Percentiles rank a stretch among this genome's conserved stretches.
phyloP scores from a whole-genome alignment of 495 filamentous ascomycete genomes.

The Trypethelium eluteriae region DNA sequence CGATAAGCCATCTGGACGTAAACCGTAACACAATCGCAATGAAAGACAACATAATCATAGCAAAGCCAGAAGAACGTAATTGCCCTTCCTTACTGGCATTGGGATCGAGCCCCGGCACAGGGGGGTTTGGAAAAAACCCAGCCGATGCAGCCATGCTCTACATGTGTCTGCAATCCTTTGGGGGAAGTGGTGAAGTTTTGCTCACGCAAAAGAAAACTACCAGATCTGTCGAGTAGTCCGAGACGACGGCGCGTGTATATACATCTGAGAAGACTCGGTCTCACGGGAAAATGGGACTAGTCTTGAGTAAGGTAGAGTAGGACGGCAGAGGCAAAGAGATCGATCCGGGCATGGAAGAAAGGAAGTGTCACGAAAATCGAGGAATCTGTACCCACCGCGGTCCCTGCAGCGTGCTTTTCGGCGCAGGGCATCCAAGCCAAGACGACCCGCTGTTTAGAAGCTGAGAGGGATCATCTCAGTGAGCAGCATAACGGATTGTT shows the following conservation, averaged over 20 bases:
- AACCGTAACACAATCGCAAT: conserved; percentile 5
- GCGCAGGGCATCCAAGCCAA: background rate
- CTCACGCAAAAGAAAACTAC: background rate
- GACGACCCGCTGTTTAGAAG: background rate
- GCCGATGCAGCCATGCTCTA: conserved; percentile 9
- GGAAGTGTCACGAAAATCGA: conserved; percentile 7
- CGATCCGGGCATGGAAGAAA: background rate
- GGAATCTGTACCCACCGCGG: background rate
- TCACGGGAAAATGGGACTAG: background rate
- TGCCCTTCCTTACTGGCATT: background rate
- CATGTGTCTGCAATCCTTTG: background rate
- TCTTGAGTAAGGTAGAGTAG: background rate
- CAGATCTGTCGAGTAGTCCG: background rate
- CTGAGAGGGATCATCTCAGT: background rate
- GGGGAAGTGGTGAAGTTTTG: background rate
- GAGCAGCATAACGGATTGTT: background rate
- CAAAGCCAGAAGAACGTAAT: background rate
- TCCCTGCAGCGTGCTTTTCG: background rate
- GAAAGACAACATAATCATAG: conserved; percentile 4
- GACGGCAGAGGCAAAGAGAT: background rate
- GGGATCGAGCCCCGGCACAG: conserved; percentile 2
- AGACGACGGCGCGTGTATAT: conserved; percentile 8
- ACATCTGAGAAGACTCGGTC: background rate
- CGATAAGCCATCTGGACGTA: conserved; percentile 7
- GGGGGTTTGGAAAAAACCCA: conserved; percentile 1